Evolutionary conservation across 2,329 filamentous ascomycete genomes (phyloP).

Genomic region (Zymoseptoria tritici): DNA sequence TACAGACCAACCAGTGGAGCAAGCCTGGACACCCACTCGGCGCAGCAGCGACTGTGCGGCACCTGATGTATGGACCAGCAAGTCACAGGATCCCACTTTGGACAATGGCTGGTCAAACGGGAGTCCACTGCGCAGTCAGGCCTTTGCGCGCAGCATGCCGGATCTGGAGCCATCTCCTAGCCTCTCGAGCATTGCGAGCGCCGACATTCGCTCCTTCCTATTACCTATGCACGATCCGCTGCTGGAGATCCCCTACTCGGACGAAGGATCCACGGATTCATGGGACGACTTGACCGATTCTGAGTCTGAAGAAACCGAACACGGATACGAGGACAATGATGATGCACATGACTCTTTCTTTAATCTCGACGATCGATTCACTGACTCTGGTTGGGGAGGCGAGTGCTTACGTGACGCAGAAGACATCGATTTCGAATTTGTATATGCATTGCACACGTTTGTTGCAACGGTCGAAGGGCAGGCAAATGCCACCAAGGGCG

Average conservation of each 20-base stretch:
- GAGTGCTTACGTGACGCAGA: slow-evolving; percentile 89
- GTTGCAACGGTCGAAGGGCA: slow-evolving; percentile 96
- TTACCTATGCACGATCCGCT: slow-evolving; percentile 38
- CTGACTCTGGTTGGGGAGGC: slow-evolving; percentile 66
- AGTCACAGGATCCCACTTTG: not conserved
- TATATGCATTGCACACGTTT: slow-evolving; percentile 96
- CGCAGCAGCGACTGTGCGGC: not conserved
- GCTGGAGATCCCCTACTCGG: slow-evolving; percentile 30
- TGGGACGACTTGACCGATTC: slow-evolving; percentile 25
- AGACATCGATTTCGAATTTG: slow-evolving; percentile 99
- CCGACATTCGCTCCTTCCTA: slow-evolving; percentile 33
- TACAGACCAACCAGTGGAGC: not conserved
- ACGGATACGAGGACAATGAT: slow-evolving; percentile 40
- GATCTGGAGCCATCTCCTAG: slow-evolving; percentile 17
- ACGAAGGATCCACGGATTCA: slow-evolving; percentile 20
- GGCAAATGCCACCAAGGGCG: slow-evolving; percentile 95
- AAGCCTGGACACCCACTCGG: not conserved
- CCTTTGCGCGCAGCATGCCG: slow-evolving; percentile 12
- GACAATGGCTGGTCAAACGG: slow-evolving; percentile 13
- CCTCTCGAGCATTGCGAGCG: slow-evolving; percentile 19
- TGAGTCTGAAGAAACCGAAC: slow-evolving; percentile 14
- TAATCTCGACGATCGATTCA: slow-evolving; percentile 52
- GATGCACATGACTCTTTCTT: slow-evolving; percentile 54
- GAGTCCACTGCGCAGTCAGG: slow-evolving; percentile 20
- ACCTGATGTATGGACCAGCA: not conserved